Evolutionary conservation across 2,329 filamentous ascomycete species (phyloP).

Genomic region (Fusarium bulbicola): DNA sequence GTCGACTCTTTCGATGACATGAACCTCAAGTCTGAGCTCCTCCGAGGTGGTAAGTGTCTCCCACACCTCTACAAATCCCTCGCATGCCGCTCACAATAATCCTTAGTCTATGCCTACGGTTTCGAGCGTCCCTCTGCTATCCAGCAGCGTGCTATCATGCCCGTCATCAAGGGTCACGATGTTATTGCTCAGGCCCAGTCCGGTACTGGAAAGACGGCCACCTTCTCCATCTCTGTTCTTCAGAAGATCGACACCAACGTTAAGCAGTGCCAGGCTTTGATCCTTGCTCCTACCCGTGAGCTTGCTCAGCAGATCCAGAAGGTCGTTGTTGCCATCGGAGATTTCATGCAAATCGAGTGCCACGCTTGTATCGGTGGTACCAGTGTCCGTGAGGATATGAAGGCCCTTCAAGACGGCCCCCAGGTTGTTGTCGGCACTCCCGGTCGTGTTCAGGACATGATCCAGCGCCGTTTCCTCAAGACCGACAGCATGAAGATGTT

Average conservation of each 20-base stretch:
- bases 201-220: slow-evolving; percentile 99
- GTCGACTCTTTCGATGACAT: slow-evolving; percentile 99
- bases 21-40: slow-evolving; percentile 95
- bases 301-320: slow-evolving; percentile 99
- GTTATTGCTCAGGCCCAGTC: slow-evolving; percentile 99
- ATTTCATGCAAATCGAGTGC: slow-evolving; percentile 99
- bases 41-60: slow-evolving; percentile 77
- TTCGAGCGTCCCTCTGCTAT: slow-evolving; percentile 99
- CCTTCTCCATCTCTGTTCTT: slow-evolving; percentile 98
- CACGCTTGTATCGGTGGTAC: slow-evolving; percentile 99
- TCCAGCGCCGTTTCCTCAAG: slow-evolving; percentile 95
- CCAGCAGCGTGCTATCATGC: slow-evolving; percentile 99
- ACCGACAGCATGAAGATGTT: slow-evolving; percentile 99
- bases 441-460: slow-evolving; percentile 99
- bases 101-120: slow-evolving; percentile 93
- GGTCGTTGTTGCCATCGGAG: slow-evolving; percentile 97
- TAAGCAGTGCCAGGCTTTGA: slow-evolving; percentile 97
- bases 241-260: slow-evolving; percentile 97
- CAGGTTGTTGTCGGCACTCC: slow-evolving; percentile 98
- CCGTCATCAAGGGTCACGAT: slow-evolving; percentile 99
- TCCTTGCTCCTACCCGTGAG: slow-evolving; percentile 97
- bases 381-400: slow-evolving; percentile 98
- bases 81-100: slow-evolving; percentile 40
- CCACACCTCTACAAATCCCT: slow-evolving; percentile 25
- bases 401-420: slow-evolving; percentile 92